A percentile compares a stretch with the other conserved stretches of the same genome.
Evolutionary conservation across 106 monocot genomes (phyloP).

Genomic region (Acorus calamus): DNA sequence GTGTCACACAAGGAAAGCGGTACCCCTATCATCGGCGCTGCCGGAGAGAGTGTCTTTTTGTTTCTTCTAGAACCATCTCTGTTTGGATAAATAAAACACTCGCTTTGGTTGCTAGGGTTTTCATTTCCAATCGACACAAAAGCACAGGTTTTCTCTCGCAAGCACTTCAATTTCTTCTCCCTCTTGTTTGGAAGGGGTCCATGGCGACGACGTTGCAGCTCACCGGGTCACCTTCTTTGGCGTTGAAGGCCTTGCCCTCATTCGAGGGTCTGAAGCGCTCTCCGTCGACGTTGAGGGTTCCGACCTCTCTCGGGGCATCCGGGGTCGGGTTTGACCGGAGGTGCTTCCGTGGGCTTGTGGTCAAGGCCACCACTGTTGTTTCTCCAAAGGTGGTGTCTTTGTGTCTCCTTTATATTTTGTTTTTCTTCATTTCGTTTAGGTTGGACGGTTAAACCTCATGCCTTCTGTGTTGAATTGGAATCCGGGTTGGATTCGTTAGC

Average conservation of each 20-base stretch:
- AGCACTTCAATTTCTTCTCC: too few relatives aligned
- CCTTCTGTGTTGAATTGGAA: too few relatives aligned
- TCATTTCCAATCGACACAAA: too few relatives aligned
- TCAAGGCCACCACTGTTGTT: slow-evolving; percentile 51
- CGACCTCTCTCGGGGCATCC: slow-evolving; percentile 16
- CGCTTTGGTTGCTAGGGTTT: too few relatives aligned
- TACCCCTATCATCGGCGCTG: too few relatives aligned
- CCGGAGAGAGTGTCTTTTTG: too few relatives aligned
- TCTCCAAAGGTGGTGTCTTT: slow-evolving; percentile 41
- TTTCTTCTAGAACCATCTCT: too few relatives aligned
- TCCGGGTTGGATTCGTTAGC: not conserved
- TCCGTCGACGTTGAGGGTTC: slow-evolving; percentile 3
- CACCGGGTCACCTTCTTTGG: slow-evolving; percentile 11
- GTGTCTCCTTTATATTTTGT: not conserved
- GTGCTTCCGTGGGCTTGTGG: slow-evolving; percentile 25
- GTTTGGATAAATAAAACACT: too few relatives aligned
- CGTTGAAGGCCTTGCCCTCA: slow-evolving; percentile 2
- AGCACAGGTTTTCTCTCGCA: too few relatives aligned
- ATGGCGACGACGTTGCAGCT: slow-evolving; percentile 41
- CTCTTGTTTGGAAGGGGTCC: too few relatives aligned
- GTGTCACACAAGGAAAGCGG: too few relatives aligned
- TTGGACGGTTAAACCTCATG: too few relatives aligned
- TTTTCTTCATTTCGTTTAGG: not conserved
- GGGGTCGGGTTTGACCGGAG: slow-evolving; percentile 15
- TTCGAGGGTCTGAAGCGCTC: slow-evolving; percentile 20